Conservation (phyloP, 1,284 basidiomycete species). For the Crepidotus sp. region DNA sequence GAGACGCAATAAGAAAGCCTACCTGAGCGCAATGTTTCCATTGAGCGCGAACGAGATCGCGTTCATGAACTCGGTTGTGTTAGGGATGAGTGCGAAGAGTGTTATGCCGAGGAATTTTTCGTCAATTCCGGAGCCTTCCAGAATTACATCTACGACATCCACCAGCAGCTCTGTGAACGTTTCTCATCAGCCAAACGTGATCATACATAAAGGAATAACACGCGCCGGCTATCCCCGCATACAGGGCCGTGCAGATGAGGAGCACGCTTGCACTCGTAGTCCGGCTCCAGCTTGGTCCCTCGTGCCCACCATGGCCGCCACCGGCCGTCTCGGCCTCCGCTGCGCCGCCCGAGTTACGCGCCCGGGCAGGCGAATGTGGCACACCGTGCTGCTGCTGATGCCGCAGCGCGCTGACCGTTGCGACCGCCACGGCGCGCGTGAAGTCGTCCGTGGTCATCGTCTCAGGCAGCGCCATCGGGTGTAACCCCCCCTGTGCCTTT, state of each 20-base stretch:
- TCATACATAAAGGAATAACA: constrained; percentile 12
- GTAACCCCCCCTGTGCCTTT: constrained; percentile 42
- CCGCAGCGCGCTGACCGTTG: constrained; percentile 78
- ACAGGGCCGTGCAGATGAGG: constrained; percentile 83
- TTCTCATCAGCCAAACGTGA: not conserved
- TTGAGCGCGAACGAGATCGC: constrained; percentile 98
- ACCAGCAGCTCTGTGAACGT: constrained; percentile 79
- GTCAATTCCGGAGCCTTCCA: constrained; percentile 89
- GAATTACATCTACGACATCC: constrained; percentile 91
- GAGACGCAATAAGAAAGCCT: constrained; percentile 20
- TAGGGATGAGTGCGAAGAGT: constrained; percentile 94
- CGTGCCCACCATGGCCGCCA: constrained; percentile 76
- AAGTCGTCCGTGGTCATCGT: constrained; percentile 80
- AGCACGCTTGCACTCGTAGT: constrained; percentile 80
- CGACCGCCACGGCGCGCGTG: constrained; percentile 82
- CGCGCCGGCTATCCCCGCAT: constrained; percentile 92
- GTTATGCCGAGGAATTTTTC: constrained; percentile 98
- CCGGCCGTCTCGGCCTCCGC: constrained; percentile 23
- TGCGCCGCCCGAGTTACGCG: constrained; percentile 19
- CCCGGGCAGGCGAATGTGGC: constrained; percentile 37
- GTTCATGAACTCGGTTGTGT: constrained; percentile 99
- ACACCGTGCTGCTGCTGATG: constrained; percentile 47
- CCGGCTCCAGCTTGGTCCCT: constrained; percentile 93
- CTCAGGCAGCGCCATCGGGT: constrained; percentile 51
- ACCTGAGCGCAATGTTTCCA: constrained; percentile 96